phyloP scores from a whole-genome alignment of 169 alveolate genomes.

The Babesia ovis region DNA sequence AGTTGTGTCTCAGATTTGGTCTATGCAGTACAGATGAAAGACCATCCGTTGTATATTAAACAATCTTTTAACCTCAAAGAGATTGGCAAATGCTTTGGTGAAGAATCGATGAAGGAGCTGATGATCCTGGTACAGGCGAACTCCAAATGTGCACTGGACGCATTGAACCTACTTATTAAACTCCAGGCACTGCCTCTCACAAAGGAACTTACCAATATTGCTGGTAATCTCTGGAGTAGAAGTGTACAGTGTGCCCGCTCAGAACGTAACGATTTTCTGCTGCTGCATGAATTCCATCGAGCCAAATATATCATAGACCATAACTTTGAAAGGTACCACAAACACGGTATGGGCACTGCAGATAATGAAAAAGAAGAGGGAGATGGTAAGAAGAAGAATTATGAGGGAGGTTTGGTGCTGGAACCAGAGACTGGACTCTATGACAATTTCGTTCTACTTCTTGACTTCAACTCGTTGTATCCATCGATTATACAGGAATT shows the following conservation, averaged over 20 bases:
- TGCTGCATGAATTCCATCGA: conserved; percentile 92
- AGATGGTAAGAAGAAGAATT: conserved; percentile 62
- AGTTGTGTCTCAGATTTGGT: conserved; percentile 58
- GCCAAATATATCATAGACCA: conserved; percentile 86
- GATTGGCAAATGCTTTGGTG: conserved; percentile 20
- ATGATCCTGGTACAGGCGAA: conserved; percentile 52
- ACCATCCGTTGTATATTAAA: conserved; percentile 29
- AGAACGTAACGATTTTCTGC: conserved; percentile 93
- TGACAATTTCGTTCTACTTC: conserved; percentile 91
- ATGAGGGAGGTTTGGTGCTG: conserved; percentile 97
- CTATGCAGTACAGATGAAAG: conserved; percentile 22
- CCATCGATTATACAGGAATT: conserved; percentile 99
- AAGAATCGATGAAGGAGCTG: conserved; percentile 54
- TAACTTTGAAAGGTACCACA: conserved; percentile 50
- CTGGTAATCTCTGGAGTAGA: conserved; percentile 95
- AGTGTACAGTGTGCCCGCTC: conserved; percentile 87
- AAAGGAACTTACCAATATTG: conserved; percentile 91
- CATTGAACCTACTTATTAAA: conserved; percentile 51
- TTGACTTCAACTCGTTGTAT: conserved; percentile 98
- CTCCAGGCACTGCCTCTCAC: conserved; percentile 90
- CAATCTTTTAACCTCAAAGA: conserved; percentile 47
- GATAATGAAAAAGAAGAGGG: conserved; percentile 50
- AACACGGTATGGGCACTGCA: conserved; percentile 9
- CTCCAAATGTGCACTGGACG: conserved; percentile 38
- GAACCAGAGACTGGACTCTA: conserved; percentile 97